Evolutionary conservation across 1,284 basidiomycete species (phyloP).

Genomic region (Moesziomyces globuligerus): DNA sequence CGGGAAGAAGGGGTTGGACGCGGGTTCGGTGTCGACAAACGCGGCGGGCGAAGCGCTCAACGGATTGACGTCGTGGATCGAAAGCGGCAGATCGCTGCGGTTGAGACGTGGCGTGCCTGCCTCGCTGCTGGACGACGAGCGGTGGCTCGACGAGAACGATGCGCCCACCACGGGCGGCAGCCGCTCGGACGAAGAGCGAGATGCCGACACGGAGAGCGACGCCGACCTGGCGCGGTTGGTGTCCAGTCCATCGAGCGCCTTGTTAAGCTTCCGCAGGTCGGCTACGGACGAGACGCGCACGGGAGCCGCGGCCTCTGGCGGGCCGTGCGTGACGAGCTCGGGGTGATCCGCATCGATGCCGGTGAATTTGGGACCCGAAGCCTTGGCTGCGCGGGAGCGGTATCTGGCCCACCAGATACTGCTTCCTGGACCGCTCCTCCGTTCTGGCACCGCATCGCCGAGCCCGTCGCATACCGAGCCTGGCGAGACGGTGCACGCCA

Average conservation of each 20-base stretch:
- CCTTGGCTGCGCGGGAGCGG: constrained; percentile 37
- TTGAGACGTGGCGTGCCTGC: constrained; percentile 18
- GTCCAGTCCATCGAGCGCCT: constrained; percentile 31
- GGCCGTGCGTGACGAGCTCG: constrained; percentile 10
- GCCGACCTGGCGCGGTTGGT: constrained; percentile 25
- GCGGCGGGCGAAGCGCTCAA: constrained; percentile 12
- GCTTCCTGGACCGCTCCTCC: constrained; percentile 58
- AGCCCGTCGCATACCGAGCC: constrained; percentile 52
- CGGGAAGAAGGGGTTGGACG: constrained; percentile 15
- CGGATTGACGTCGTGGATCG: constrained; percentile 27
- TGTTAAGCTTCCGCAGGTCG: constrained; percentile 37
- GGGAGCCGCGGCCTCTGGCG: constrained; percentile 31
- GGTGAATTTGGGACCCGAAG: constrained; percentile 20
- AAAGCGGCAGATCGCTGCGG: constrained; percentile 34
- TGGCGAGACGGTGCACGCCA: constrained; percentile 77
- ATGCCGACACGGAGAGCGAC: constrained; percentile 13
- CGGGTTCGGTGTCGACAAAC: constrained; percentile 6
- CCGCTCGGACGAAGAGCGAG: constrained; percentile 8
- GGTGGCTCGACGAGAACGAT: constrained; percentile 16
- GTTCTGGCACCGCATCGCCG: constrained; percentile 40
- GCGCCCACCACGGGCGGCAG: constrained; percentile 2
- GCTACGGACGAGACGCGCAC: constrained; percentile 39
- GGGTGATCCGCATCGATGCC: constrained; percentile 1
- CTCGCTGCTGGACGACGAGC: constrained; percentile 26
- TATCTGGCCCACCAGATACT: constrained; percentile 59